Evolutionary conservation across 352 stramenopile genomes (phyloP), one percentile per base, ranked within the genome.

Genomic region (Globisporangium echinulatum): DNA sequence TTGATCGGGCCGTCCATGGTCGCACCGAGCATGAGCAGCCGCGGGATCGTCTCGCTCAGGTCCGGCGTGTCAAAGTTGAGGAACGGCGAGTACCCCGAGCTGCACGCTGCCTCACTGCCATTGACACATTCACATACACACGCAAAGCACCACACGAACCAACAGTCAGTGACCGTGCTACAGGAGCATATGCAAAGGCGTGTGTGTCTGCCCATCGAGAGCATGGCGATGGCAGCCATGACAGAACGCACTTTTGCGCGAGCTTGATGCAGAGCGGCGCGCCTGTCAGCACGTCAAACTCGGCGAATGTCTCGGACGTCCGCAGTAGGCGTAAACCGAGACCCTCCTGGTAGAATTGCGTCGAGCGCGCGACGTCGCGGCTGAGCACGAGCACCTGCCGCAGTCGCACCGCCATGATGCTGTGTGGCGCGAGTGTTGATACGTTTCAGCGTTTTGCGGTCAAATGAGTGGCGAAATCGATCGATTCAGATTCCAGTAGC

Each of bases 1-100:
- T 97, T 97, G 71, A 97, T 96, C 25, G 89, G 89, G 7, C 89
- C 89, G 58, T 97, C 89, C 76, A 97, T 93, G 56, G 88, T 90
- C 15, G 82, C 88, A 9, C 89, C 89, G 39, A 97, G 69, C 72
- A 87, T 89, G 33, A 97, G 70, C 54, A 96, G 68, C 59, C 86
- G 72, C 55, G 87, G 85, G 59, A 97, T 78, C 10, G 85, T 87
- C 37, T 93, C 82, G 64, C 90, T 87, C 59, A 97, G 77, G 62
- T 97, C 87, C 44, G 78, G 68, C 47, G 96, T 92, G 64, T 96
- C 87, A 54, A 97, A 96, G 62, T 92, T 96, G n/a, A 97, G 68
- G 59, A 97, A 92, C 50, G 88, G 89, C 49, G 85, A 95, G 64
- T 97, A 97, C 10, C 85, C 87, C 33, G 85, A 76, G 69, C 84